Conservation (phyloP, 192 early-diverging fungal species). For the Coemansia sp. region DNA sequence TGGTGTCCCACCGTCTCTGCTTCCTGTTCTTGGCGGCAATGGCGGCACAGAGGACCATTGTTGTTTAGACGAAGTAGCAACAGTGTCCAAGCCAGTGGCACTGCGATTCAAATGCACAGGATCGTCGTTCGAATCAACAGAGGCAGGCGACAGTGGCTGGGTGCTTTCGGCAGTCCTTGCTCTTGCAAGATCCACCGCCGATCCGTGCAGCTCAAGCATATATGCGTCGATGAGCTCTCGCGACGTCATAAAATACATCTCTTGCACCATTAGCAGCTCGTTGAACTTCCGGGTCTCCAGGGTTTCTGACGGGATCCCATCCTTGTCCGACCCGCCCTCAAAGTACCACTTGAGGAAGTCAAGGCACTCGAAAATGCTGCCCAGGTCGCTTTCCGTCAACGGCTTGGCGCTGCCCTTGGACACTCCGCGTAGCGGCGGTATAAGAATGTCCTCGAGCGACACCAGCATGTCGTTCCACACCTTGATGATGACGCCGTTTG, state of each 20-base stretch:
- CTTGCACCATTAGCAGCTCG: conserved; percentile 62
- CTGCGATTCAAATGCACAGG: neutral
- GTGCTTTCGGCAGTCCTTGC: neutral
- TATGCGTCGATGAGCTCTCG: conserved; percentile 67
- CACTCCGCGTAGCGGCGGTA: conserved; percentile 68
- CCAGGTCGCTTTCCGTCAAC: conserved; percentile 65
- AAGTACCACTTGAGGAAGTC: conserved; percentile 73
- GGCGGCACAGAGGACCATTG: conserved; percentile 8
- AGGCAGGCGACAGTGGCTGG: conserved; percentile 6
- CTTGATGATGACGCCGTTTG: conserved; percentile 63
- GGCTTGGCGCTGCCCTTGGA: conserved; percentile 59
- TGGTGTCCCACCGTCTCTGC: neutral
- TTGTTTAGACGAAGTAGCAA: no score
- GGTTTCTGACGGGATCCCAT: conserved; percentile 61
- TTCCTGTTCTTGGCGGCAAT: conserved; percentile 2
- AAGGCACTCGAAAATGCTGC: conserved; percentile 69
- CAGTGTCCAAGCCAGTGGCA: neutral
- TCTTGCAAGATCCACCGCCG: conserved; percentile 8
- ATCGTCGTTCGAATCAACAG: neutral
- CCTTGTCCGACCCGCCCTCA: conserved; percentile 69
- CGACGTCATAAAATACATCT: conserved; percentile 67
- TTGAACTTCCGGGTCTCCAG: conserved; percentile 67
- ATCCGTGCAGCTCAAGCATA: conserved; percentile 43
- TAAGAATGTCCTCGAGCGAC: conserved; percentile 65
- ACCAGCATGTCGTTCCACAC: conserved; percentile 74